These are phyloP conservation scores for Calonectria naviculata DNA, from an alignment of 2,329 filamentous ascomycete genomes.

Conservation along the genomic window DNA sequence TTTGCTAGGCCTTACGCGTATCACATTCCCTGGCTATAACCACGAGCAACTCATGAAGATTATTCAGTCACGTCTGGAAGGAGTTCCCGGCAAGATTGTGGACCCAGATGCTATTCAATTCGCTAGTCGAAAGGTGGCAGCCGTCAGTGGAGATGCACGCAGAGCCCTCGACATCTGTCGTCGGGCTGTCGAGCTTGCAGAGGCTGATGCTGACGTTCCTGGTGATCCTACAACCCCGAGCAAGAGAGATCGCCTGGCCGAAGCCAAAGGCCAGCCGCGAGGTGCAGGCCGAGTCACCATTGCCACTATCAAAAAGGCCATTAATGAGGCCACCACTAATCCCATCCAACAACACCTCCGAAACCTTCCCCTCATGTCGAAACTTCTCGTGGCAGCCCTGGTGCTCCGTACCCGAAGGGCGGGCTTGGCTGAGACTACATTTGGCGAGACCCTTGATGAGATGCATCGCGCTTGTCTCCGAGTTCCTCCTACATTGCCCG, in stretches of 20 bases:
- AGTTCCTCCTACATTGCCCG: constrained; percentile 48
- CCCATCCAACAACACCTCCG: constrained; percentile 92
- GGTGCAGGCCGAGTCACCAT: constrained; percentile 78
- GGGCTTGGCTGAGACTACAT: constrained; percentile 86
- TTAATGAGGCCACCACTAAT: constrained; percentile 93
- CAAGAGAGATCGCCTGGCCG: constrained; percentile 54
- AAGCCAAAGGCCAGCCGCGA: constrained; percentile 40
- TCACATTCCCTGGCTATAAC: constrained; percentile 97
- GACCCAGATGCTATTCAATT: constrained; percentile 96
- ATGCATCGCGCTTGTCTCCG: constrained; percentile 53
- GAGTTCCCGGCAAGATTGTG: constrained; percentile 89
- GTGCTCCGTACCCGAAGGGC: constrained; percentile 83
- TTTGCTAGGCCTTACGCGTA: constrained; percentile 78
- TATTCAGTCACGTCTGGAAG: constrained; percentile 91
- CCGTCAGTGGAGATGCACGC: constrained; percentile 93
- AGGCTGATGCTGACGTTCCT: constrained; percentile 74
- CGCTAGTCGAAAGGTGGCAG: constrained; percentile 94
- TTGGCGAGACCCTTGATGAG: constrained; percentile 92
- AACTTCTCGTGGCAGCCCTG: constrained; percentile 87
- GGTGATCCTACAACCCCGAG: constrained; percentile 70
- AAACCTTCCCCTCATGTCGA: constrained; percentile 82
- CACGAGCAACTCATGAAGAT: constrained; percentile 98
- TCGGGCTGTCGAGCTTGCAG: constrained; percentile 93
- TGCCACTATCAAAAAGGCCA: constrained; percentile 91
- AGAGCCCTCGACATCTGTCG: constrained; percentile 95